Base-by-base conservation (phyloP, 179 eudicot genomes). In the Monotropa hypopitys region DNA sequence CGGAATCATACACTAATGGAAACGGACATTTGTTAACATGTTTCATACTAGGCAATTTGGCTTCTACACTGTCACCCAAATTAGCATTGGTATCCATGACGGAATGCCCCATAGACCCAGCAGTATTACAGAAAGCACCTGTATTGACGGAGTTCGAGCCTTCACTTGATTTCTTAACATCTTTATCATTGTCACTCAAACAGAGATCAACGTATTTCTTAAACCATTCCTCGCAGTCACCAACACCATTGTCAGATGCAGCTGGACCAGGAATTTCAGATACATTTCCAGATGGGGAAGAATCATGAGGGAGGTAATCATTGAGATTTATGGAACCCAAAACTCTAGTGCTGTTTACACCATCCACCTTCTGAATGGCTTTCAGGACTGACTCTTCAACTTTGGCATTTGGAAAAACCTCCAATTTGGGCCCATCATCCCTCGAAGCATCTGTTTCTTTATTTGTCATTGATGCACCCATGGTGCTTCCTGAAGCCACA, bases 21-120 rank as follows among this genome's bases (percentile, higher is more conserved):
- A 84, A 84, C 35, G 93, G 89, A 77, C 84, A 85, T 59, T 72
- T 80, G 23, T 57, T 75, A 21, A 69, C 20, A 49, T 54, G 63
- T 51, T 47, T 50, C 4, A 74, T 54, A 23, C 10, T 20, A 3
- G 46, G 62, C 32, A 42, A 51, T 12, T 35, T 45, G 35, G 76
- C 56, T 35, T 72, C 78, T 74, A 54, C 62, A 46, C 54, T 76
- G 26, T n/a, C 26, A 53, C 33, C 59, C 66, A 28, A 49, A 73
- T 73, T 42, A 1, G 38, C 54, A 15, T 30, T 43, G 8, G 53
- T 57, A 46, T 28, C 77, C 33, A 35, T 56, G 47, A 7, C 45
- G 42, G 35, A 23, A 75, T 43, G 12, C 30, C 28, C 65, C 23
- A 5, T 23, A 38, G 68, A 2, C 59, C 18, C 51, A 42, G 69